Evolutionary conservation across 306 rosid genomes (phyloP), one percentile per base, ranked within the genome.

Genomic region (Pyrus betulifolia): DNA sequence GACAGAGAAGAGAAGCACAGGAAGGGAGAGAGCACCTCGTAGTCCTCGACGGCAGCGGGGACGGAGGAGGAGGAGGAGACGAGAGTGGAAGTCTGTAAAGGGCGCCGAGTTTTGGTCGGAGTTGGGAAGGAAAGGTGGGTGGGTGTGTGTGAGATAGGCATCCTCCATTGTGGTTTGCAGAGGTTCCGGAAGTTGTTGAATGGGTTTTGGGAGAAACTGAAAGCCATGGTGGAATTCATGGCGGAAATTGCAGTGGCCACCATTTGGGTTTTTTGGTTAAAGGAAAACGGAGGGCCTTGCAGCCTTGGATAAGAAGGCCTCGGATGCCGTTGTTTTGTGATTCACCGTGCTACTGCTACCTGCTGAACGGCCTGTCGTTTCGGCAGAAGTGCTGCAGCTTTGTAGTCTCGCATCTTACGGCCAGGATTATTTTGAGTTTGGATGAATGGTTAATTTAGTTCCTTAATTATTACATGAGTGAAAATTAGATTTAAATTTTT

Each of bases 311-410:
- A 51, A 70, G 60, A 69, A n/a, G 45, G 45, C 45, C 74, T 64
- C 78, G 78, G 71, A 74, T 69, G 17, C 75, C 64, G 14, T 85
- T 87, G 90, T 87, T 88, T 85, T 82, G 87, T 88, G 91, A 88
- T 90, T 90, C 90, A 88, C 85, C 79, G 71, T 49, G 82, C 3
- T 42, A 10, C 45, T 42, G 45, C 45, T 2, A 3, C 27, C 45
- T 40, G 69, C 75, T 88, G 88, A 87, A 84, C 83, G 83, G 74
- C 72, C 84, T 82, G 88, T 82, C 84, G 78, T 77, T 81, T 51
- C 70, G 57, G 87, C 77, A 70, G 2, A 8, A 40, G 17, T 18
- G 58, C 58, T 11, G 19, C 31, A 65, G 30, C 79, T 81, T 67
- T 78, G 83, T 86, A 82, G 74, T 82, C 77, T 88, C 88, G 82